Evolutionary conservation across 306 rosid species (phyloP), one percentile per base, ranked within the genome.

Genomic region (Citrullus mucosospermus): DNA sequence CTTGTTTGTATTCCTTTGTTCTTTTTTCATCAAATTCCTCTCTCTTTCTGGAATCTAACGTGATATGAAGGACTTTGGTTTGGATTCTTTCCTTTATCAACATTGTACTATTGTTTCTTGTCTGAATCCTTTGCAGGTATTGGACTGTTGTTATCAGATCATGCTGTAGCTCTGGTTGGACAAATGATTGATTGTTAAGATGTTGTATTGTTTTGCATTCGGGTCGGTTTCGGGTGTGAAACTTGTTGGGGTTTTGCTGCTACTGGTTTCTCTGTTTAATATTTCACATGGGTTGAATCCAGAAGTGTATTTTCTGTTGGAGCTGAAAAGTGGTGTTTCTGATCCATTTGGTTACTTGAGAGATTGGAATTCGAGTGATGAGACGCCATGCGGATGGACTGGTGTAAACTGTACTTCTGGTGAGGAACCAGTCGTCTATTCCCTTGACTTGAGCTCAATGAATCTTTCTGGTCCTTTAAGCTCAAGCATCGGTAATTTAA

Each of bases 331-430:
- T 9, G 83, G 86, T 85, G 58, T 96, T 79, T 30, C 46, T 57
- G 96, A 92, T 82, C 80, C 78, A 4, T 44, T 17, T 58, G 57
- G 85, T 81, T 1, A 0, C 60, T 78, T 96, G 82, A 36, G 50
- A 56, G 88, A 83, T 66, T 96, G 98, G 99, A 82, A 86, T 54
- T 65, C 87, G 57, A 60, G 83, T 78, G 98, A 96, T 69, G 83
- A 79, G 80, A 86, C 92, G 43, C 99, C 99, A 0, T 96, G 99
- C 53, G 55, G 80, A 73, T 96, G 99, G 99, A n/a, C 32, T 56
- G 98, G 97, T 70, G 93, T 95, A 18, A 80, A 76, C 71, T 95
- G 99, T 81, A 79, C 82, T 79, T 57, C 79, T 68, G 88, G 65
- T 79, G 48, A 59, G 46, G 83, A 70, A 78, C 86, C 87, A 3